Percentiles rank a stretch among this genome's conserved stretches.
Evolutionary conservation across 345 rosid species (phyloP).

Genomic region (Capsella bursapastoris): DNA sequence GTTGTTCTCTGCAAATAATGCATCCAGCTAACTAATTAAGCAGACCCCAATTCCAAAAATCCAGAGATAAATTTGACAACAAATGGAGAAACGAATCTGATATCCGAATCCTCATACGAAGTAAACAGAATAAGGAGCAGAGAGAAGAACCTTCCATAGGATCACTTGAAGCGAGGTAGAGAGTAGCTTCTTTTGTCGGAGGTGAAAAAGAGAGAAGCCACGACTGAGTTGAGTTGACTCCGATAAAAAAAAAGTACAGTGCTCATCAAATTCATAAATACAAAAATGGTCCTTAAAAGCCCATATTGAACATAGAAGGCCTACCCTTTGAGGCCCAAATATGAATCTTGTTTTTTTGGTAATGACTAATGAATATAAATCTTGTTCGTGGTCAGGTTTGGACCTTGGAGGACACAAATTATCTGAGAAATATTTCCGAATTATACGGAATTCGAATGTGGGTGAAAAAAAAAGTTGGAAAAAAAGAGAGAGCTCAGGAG

Average conservation of each 20-base stretch:
- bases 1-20: constrained; percentile 53
- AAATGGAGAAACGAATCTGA: not conserved
- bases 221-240: constrained; percentile 12
- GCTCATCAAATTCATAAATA: not conserved
- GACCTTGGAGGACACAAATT: not conserved
- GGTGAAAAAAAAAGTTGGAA: too few species aligned
- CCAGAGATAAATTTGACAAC: not conserved
- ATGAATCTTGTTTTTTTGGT: not conserved
- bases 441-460: not conserved
- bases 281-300: not conserved
- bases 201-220: not conserved
- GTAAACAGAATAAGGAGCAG: not conserved
- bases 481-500: constrained; percentile 28
- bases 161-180: not conserved
- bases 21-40: not conserved
- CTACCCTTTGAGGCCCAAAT: constrained; percentile 12
- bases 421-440: not conserved
- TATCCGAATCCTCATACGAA: not conserved
- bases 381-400: not conserved
- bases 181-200: not conserved
- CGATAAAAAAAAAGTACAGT: not conserved
- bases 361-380: too few species aligned
- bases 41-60: constrained; percentile 1
- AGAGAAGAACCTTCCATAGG: constrained; percentile 42
- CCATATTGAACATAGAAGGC: not conserved